Percentiles rank a stretch among this genome's conserved stretches.
Evolutionary conservation across 2,329 filamentous ascomycete species (phyloP).

Genomic region (Diaporthe sp.): DNA sequence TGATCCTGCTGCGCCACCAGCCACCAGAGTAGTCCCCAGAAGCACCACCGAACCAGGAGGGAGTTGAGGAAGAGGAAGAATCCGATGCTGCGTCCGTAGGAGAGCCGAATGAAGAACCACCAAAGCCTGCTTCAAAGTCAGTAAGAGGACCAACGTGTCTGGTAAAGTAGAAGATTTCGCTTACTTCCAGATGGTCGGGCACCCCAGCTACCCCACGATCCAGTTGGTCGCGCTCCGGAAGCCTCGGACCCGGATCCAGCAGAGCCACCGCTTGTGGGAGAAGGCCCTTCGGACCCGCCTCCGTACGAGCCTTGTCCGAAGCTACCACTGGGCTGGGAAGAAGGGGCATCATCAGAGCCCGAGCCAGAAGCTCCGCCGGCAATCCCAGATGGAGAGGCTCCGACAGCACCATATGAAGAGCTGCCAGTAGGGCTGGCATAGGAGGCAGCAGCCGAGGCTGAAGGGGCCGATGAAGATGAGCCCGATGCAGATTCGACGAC

Average conservation of each 20-base stretch:
- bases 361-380: neutral
- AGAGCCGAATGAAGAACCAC: neutral
- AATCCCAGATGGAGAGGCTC: neutral
- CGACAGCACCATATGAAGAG: neutral
- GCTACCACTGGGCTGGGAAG: neutral
- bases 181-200: neutral
- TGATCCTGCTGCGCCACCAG: conserved; percentile 16
- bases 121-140: neutral
- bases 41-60: neutral
- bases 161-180: neutral
- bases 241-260: neutral
- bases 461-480: neutral
- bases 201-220: conserved; percentile 20
- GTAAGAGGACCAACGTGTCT: neutral
- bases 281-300: neutral
- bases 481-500: neutral
- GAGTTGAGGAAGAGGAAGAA: neutral
- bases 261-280: neutral
- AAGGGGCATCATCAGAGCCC: neutral
- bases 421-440: neutral
- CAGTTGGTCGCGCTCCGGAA: conserved; percentile 1
- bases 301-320: neutral
- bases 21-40: neutral
- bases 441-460: neutral
- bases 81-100: neutral